Evolutionary conservation across 2,329 filamentous ascomycete species (phyloP), one percentile per base, ranked within the genome.

Genomic region (Fusarium temperatum): DNA sequence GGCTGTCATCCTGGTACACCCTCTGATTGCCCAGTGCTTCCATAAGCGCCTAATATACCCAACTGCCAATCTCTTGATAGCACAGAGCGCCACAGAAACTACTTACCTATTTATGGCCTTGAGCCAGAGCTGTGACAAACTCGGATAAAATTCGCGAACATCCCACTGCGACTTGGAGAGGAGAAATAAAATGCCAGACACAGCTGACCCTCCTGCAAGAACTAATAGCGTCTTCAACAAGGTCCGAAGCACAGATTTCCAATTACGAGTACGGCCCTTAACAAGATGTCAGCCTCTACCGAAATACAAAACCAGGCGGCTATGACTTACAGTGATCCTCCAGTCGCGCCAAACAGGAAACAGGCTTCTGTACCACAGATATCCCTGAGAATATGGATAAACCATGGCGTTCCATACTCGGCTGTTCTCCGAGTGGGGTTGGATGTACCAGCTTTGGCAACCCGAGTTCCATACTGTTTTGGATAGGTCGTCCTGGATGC

Each of bases 361-460:
- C 45, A 60, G 7, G 36, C 57, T 54, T 18, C 57, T 60, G 1
- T 60, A 60, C 57, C 57, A 60, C 0, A 60, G 18, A 1, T 54
- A 42, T 32, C 35, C 57, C 7, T 60, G 57, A 2, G 57, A 60
- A 32, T 60, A 60, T 0, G 57, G 57, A 42, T 60, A 60, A 11
- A 53, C 7, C 57, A 60, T 60, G 6, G 57, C 57, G 13, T 60
- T 60, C 57, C 57, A 60, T 2, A 13, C 17, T 4, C 14, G 13
- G 10, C 45, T 42, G 18, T 18, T 42, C 22, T 41, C 12, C 1
- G 45, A 26, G 1, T 54, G 24, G 4, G 57, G 12, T 9, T 60
- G 35, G 13, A 41, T 41, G 4, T 60, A 60, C 57, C 57, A 60
- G 28, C 57, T 60, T 26, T 60, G 57, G 10, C 57, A 60, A 1